Base-by-base conservation (phyloP, 495 filamentous ascomycete species). In the Friedmanniomyces simplex region DNA sequence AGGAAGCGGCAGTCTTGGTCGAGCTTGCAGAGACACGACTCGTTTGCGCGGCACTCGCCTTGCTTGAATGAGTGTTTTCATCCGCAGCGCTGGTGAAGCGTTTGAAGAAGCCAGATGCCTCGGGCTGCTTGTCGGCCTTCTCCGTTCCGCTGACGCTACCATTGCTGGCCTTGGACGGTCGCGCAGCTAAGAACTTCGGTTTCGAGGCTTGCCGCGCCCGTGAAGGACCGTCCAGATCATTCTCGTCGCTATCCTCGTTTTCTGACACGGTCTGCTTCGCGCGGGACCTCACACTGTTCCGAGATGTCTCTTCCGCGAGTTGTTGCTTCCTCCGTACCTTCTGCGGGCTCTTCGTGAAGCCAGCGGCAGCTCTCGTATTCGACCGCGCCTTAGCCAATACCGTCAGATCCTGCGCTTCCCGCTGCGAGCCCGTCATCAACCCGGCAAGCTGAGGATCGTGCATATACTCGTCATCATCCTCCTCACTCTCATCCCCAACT, bases 281-380 rank as follows among this genome's bases (percentile, higher is more conserved):
- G 22, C 8, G 6, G 6, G 34, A n/a, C 16, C 0, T 1, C 8
- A 12, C 34, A 24, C 18, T 12, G 1, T 18, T 37, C 25, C 26
- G 1, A 28, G 22, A n/a, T 37, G 58, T 13, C 5, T n/a, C 57
- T 10, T 45, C 8, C 52, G 25, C 5, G 12, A 7, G 30, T 24
- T 37, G 18, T 11, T 12, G 21, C 22, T 54, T 42, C 52, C 10
- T 14, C 49, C 50, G 50, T 10, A 25, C 47, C 26, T 64, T 64
- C 53, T 42, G 47, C n/a, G 61, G 52, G 37, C 61, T 57, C 39
- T 59, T 47, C 34, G 22, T 8, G 34, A 64, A 64, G 10, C 64
- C 64, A 16, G 66, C 66, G 14, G 66, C 66, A 41, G 66, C 66
- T 46, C 63, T 53, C 10, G 66, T 68, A 34, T 64, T 66, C 4